phyloP scores from a whole-genome alignment of 768 basidiomycete genomes.

The Rhizopogon rudus region DNA sequence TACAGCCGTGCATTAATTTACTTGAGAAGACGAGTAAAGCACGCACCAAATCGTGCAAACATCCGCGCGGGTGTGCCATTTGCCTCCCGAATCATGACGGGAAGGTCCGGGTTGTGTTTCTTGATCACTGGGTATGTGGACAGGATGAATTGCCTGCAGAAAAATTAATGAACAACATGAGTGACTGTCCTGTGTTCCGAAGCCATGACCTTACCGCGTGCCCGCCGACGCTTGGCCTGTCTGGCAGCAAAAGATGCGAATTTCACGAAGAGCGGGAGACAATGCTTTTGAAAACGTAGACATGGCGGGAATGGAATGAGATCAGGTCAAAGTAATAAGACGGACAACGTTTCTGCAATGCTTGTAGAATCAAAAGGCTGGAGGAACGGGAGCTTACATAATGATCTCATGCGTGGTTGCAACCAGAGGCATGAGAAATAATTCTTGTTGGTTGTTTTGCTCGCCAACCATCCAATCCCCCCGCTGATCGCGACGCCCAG shows the following conservation, averaged over 20 bases:
- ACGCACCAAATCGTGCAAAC: conserved; percentile 83
- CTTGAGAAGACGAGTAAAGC: conserved; percentile 9
- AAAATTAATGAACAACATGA: background rate
- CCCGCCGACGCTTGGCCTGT: conserved; percentile 72
- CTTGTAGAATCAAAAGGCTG: background rate
- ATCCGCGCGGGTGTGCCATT: conserved; percentile 73
- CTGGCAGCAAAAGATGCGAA: conserved; percentile 79
- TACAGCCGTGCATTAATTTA: conserved; percentile 9
- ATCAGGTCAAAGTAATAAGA: conserved; percentile 5
- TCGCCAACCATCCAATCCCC: conserved; percentile 7
- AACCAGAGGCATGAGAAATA: conserved; percentile 8
- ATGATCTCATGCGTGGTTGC: conserved; percentile 11
- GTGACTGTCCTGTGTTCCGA: background rate
- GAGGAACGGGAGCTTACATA: conserved; percentile 19
- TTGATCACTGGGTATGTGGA: conserved; percentile 73
- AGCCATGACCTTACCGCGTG: conserved; percentile 50
- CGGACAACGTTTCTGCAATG: conserved; percentile 7
- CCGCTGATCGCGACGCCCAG: conserved; percentile 8
- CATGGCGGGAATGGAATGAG: conserved; percentile 34
- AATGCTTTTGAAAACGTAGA: conserved; percentile 66
- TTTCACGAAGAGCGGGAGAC: conserved; percentile 74
- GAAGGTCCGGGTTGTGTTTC: conserved; percentile 82
- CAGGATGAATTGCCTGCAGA: conserved; percentile 71
- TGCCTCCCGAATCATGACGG: conserved; percentile 77
- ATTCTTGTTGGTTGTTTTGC: conserved; percentile 16